Percentiles rank a stretch among this genome's conserved stretches.
Conservation (phyloP, 306 rosid species). For the Gynostemma pentaphyllum region DNA sequence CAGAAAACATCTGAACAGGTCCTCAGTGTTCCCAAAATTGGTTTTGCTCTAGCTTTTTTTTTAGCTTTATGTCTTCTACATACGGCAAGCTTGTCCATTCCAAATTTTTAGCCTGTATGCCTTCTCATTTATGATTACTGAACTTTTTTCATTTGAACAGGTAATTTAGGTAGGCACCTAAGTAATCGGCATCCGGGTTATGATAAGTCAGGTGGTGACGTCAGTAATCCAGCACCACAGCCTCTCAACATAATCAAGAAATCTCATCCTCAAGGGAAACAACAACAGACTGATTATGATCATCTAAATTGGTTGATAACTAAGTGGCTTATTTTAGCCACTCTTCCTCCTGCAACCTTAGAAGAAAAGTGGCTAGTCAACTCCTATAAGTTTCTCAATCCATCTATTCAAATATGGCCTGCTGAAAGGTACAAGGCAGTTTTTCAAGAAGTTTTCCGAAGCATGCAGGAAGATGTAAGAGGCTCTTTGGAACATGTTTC, state of each 20-base stretch:
- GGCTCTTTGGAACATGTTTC: constrained; percentile 56
- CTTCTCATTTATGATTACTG: neutral
- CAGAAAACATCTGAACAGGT: too few species aligned
- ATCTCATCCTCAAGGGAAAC: constrained; percentile 54
- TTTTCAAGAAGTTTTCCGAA: constrained; percentile 57
- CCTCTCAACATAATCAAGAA: constrained; percentile 39
- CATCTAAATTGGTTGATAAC: constrained; percentile 86
- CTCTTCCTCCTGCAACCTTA: constrained; percentile 77
- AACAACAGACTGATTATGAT: constrained; percentile 63
- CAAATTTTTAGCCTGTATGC: neutral
- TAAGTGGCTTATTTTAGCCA: constrained; percentile 75
- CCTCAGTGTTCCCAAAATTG: neutral
- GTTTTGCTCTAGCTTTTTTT: neutral
- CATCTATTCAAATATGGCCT: constrained; percentile 80
- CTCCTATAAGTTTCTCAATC: constrained; percentile 80
- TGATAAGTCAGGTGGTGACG: constrained; percentile 62
- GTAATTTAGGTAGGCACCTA: constrained; percentile 91
- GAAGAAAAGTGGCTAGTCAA: constrained; percentile 79
- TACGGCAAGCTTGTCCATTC: neutral
- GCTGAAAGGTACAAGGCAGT: constrained; percentile 52
- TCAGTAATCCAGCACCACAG: constrained; percentile 35
- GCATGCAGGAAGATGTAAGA: constrained; percentile 84
- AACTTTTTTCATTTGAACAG: constrained; percentile 31
- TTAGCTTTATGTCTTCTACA: neutral
- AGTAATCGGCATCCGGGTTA: constrained; percentile 92